Base-by-base conservation (phyloP, 768 basidiomycete species). In the Termitomyces sp. region DNA sequence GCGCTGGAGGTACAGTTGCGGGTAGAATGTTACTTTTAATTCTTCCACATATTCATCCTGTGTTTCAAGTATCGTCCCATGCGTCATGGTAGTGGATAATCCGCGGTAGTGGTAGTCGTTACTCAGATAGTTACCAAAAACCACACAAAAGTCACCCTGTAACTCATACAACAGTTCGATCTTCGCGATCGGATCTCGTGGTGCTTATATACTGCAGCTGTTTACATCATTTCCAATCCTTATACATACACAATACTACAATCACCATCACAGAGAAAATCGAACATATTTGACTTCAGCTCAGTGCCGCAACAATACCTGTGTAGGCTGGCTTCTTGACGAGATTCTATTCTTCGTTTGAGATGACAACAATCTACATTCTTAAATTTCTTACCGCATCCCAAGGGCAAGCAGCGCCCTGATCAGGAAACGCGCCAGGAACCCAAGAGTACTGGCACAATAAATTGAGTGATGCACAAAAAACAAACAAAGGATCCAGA, bases 1-100 rank as follows among this genome's bases (percentile, higher is more conserved):
- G 37, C 88, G 76, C 64, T 90, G 86, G 22, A 85, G 77, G 58
- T 76, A 75, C 28, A 90, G 75, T 0, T 84, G 83, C 15, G 88
- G 88, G 56, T 79, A 76, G 69, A 90, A 90, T 0, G 76, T 78
- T 8, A 89, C 85, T 58, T 66, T 74, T 19, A 81, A 71, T 61
- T 79, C 76, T 42, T 68, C 64, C 44, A 68, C 58, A 32, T 44
- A 38, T 24, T 60, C 49, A 32, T 58, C 59, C 19, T 49, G 42
- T 17, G 54, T 24, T 53, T 56, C 57, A 37, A 49, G 56, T 34
- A 21, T 51, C 51, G 28, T 28, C 45, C 19, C 30, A 38, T 38
- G 46, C 19, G 32, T 54, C 57, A 58, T 57, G 19, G 32, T 54
- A 34, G 54, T 51, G 22, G 9, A 24, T 2, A 38, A 37, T 38